phyloP scores from a whole-genome alignment of 2,329 filamentous ascomycete genomes.

The Phialocephala sp. region DNA sequence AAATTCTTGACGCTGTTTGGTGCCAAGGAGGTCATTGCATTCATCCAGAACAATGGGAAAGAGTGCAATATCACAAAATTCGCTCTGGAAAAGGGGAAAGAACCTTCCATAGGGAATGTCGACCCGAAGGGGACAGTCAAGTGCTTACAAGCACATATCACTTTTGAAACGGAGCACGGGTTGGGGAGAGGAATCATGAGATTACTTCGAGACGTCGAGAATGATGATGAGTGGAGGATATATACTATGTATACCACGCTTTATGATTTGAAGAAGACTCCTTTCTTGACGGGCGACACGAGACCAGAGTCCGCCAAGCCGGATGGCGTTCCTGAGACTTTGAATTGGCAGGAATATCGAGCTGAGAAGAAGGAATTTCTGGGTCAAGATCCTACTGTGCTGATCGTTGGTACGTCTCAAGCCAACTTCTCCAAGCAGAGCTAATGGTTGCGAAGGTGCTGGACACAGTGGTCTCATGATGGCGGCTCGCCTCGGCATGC shows the following conservation, averaged over 20 bases:
- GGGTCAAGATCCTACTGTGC: not conserved
- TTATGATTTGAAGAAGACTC: slow-evolving; percentile 53
- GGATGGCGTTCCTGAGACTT: slow-evolving; percentile 44
- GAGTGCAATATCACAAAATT: slow-evolving; percentile 7
- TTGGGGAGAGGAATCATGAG: slow-evolving; percentile 59
- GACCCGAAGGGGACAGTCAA: slow-evolving; percentile 49
- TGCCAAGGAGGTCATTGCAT: not conserved
- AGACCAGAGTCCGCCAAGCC: slow-evolving; percentile 36
- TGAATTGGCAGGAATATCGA: slow-evolving; percentile 64
- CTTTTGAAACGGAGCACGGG: slow-evolving; percentile 56
- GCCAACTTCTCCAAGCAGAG: slow-evolving; percentile 44
- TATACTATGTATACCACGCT: slow-evolving; percentile 67
- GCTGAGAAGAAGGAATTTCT: slow-evolving; percentile 40
- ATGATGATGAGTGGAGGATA: slow-evolving; percentile 57
- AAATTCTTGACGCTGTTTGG: slow-evolving; percentile 9
- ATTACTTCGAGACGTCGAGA: slow-evolving; percentile 47
- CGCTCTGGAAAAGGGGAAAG: not conserved
- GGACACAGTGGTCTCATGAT: slow-evolving; percentile 63
- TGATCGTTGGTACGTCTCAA: not conserved
- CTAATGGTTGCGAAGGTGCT: slow-evolving; percentile 63
- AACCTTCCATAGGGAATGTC: not conserved
- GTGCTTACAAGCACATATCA: slow-evolving; percentile 61
- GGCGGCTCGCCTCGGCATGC: slow-evolving; percentile 62
- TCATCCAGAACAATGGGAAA: not conserved
- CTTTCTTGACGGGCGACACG: slow-evolving; percentile 51